Percentiles rank a stretch among this genome's conserved stretches.
Conservation (phyloP, 495 filamentous ascomycete species). For the Sabuloglossum arenarium region DNA sequence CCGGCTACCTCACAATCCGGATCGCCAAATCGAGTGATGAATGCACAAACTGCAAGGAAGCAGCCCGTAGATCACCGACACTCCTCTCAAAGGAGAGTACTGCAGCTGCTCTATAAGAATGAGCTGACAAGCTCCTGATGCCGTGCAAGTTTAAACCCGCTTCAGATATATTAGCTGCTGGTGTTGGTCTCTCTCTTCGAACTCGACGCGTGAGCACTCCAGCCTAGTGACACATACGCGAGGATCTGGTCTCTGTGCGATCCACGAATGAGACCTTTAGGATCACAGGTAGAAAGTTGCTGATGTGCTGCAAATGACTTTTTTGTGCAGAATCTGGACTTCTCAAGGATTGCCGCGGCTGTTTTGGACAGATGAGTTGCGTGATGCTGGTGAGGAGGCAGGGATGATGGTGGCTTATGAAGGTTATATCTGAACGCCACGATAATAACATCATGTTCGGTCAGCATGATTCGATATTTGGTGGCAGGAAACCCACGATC, state of each 20-base stretch:
- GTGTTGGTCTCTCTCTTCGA: background rate
- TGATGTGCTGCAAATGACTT: background rate
- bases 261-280: background rate
- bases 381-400: background rate
- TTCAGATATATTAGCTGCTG: background rate
- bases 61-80: background rate
- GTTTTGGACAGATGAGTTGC: background rate
- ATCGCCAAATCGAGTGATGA: background rate
- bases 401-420: background rate
- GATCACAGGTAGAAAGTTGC: background rate
- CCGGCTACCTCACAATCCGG: background rate
- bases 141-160: background rate
- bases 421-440: background rate
- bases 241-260: background rate
- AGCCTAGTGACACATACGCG: background rate
- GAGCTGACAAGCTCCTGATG: background rate
- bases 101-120: background rate
- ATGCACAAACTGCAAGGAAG: background rate
- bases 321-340: background rate
- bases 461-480: background rate
- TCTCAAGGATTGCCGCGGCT: slow-evolving; percentile 1
- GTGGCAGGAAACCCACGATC: background rate
- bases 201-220: background rate
- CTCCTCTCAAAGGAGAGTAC: background rate
- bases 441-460: background rate